These are phyloP conservation scores for Metschnikowia reukaufii DNA, from an alignment of 805 yeast genomes.

Conservation along the genomic window DNA sequence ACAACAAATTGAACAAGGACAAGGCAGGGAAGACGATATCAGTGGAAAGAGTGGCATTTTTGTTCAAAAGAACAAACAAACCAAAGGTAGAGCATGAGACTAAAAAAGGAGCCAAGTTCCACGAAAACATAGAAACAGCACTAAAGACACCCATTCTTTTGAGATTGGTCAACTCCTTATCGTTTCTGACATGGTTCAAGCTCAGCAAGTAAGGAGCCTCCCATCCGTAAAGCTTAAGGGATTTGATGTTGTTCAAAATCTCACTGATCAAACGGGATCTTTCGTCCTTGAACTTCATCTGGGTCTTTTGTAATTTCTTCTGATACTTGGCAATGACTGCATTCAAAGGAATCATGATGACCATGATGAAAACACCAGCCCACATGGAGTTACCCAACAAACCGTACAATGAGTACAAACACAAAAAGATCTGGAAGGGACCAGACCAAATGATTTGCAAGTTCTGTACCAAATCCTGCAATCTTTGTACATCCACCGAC, in stretches of 20 bases:
- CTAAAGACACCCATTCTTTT: constrained; percentile 68
- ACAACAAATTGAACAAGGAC: constrained; percentile 79
- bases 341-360: constrained; percentile 77
- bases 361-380: constrained; percentile 85
- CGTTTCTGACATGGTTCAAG: constrained; percentile 80
- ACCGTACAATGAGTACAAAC: constrained; percentile 69
- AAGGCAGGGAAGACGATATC: constrained; percentile 92
- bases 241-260: constrained; percentile 86
- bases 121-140: constrained; percentile 72
- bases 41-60: constrained; percentile 67
- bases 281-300: constrained; percentile 89
- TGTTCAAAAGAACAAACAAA: constrained; percentile 61
- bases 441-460: constrained; percentile 88
- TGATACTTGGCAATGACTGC: constrained; percentile 65
- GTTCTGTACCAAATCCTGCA: constrained; percentile 78
- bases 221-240: constrained; percentile 94
- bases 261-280: constrained; percentile 88
- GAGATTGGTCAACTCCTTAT: constrained; percentile 76
- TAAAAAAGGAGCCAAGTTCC: constrained; percentile 83
- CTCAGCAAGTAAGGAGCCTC: constrained; percentile 79
- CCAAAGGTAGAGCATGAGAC: constrained; percentile 91
- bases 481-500: constrained; percentile 90
- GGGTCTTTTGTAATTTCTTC: constrained; percentile 73
- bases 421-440: constrained; percentile 80
- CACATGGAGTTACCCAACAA: constrained; percentile 89